Evolutionary conservation across 305 asterid species (phyloP).

Genomic region (Solanum hybrid): DNA sequence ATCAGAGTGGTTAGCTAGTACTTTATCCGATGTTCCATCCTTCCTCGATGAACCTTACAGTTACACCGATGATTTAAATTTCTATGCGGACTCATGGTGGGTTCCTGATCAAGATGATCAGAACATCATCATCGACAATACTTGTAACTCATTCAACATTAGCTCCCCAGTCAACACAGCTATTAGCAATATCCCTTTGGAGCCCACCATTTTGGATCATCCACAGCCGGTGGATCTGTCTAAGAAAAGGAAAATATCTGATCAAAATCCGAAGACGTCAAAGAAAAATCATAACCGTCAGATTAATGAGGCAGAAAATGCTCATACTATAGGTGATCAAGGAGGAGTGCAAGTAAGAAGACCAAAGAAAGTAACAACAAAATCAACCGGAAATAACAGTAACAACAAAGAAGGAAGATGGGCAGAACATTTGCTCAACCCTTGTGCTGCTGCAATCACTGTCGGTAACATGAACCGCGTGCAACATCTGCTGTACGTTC

Average conservation of each 20-base stretch:
- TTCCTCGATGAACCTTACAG: constrained; percentile 52
- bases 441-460: constrained; percentile 73
- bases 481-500: constrained; percentile 67
- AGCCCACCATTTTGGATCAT: not conserved
- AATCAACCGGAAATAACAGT: constrained; percentile 20
- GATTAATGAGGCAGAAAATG: constrained; percentile 11
- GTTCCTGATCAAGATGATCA: constrained; percentile 13
- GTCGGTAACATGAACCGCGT: constrained; percentile 52
- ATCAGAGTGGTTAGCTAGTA: constrained; percentile 45
- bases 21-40: constrained; percentile 43
- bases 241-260: constrained; percentile 49
- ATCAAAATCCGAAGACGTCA: constrained; percentile 13
- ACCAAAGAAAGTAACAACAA: constrained; percentile 26
- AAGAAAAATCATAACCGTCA: constrained; percentile 20
- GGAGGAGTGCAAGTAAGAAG: constrained; percentile 16
- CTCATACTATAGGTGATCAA: constrained; percentile 5
- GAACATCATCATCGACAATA: not conserved
- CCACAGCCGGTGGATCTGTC: constrained; percentile 4
- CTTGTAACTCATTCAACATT: not conserved
- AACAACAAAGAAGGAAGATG: constrained; percentile 65
- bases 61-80: constrained; percentile 34
- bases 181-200: not conserved
- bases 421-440: constrained; percentile 89
- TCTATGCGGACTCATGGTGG: constrained; percentile 52
- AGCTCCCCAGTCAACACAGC: not conserved